phyloP scores from a whole-genome alignment of 306 rosid species.

The Leucaena leucocephala region DNA sequence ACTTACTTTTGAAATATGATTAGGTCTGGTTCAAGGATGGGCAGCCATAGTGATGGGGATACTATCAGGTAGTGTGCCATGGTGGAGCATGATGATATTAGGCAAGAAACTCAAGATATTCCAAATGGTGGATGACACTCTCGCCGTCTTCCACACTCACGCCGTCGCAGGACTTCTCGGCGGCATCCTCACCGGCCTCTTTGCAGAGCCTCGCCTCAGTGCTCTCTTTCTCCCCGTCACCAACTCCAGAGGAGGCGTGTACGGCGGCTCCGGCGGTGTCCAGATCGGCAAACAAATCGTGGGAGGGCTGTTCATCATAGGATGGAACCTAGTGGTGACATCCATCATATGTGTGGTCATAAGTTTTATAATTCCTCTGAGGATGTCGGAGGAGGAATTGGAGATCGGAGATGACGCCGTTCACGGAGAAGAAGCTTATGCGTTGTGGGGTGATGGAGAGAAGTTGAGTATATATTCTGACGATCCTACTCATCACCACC shows the following conservation, averaged over 20 bases:
- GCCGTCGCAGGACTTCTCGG: conserved; percentile 50
- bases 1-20: not conserved
- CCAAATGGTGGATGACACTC: conserved; percentile 46
- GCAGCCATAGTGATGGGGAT: conserved; percentile 53
- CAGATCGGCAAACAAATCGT: conserved; percentile 47
- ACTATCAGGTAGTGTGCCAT: conserved; percentile 52
- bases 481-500: conserved; percentile 13
- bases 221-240: conserved; percentile 31
- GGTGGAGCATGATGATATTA: conserved; percentile 54
- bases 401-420: conserved; percentile 52
- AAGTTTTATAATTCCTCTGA: conserved; percentile 34
- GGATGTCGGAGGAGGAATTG: conserved; percentile 53
- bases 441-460: conserved; percentile 59
- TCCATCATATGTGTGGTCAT: conserved; percentile 41
- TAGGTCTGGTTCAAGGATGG: conserved; percentile 60
- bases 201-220: conserved; percentile 43
- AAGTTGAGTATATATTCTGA: conserved; percentile 26
- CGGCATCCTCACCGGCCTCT: conserved; percentile 46
- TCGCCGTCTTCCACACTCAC: conserved; percentile 50
- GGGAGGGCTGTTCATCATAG: conserved; percentile 43
- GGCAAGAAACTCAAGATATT: conserved; percentile 41
- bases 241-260: conserved; percentile 39
- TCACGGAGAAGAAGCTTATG: conserved; percentile 62
- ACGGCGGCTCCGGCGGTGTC: conserved; percentile 43
- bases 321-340: conserved; percentile 42